Base-by-base conservation (phyloP, 1,284 basidiomycete species). In the Cryptococcus sp. region DNA sequence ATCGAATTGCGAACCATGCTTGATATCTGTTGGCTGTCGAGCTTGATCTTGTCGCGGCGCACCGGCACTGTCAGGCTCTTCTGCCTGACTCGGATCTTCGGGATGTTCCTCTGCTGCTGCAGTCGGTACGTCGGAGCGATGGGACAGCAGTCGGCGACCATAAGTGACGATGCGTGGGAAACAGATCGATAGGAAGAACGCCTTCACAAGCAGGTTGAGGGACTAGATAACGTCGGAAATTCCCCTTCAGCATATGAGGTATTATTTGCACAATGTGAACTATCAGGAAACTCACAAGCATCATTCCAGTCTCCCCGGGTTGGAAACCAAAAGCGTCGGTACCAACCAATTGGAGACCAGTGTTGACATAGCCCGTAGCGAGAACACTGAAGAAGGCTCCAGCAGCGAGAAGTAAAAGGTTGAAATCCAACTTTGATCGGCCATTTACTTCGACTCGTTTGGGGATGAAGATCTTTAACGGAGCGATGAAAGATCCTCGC, bases 381-480 rank as follows among this genome's bases (percentile, higher is more conserved):
- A 79, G 64, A 3, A 77, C 75, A 17, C 66, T 65, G 54, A 71
- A 57, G 65, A 78, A 78, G 0, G 64, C 64, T 8, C 77, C 77
- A 0, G 68, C 7, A 6, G 64, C 75, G 10, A 79, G 62, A 6
- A 78, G 54, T 6, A 67, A 58, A 25, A 78, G 52, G 25, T 73
- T 76, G 61, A 67, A 74, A 51, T 73, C 68, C 19, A 55, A 16
- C 41, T 53, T 59, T 22, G 26, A 19, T 38, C 25, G 34, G 49
- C 1, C 62, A 62, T 17, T 55, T 59, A 10, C 29, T 46, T 1
- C 47, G 34, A 57, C 49, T 8, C 57, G 60, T 20, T 66, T 55
- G 7, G 76, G 76, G 1, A 69, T 34, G 57, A 78, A 79, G 26
- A 76, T 64, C 51, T 63, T 68, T 26, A 78, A 61, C 5, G 77